Percentiles rank a stretch among this genome's conserved stretches.
Conservation (phyloP, 1,284 basidiomycete genomes). For the Pyrrhoderma lamaoense region DNA sequence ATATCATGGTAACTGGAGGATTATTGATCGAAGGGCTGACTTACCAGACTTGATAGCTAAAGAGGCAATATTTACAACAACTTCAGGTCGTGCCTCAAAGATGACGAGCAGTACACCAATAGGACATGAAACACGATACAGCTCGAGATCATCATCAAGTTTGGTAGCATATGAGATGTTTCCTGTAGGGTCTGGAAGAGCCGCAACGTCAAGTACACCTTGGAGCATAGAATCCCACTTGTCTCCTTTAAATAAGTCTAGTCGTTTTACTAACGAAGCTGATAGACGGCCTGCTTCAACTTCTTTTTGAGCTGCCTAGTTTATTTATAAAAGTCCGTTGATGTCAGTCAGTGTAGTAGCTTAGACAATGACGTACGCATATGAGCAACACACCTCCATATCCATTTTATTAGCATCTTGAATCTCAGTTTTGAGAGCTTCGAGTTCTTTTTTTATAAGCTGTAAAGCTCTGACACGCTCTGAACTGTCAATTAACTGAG, state of each 20-base stretch:
- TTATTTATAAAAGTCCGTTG: not conserved
- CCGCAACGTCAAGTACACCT: constrained; percentile 83
- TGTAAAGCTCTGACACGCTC: constrained; percentile 69
- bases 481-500: constrained; percentile 65
- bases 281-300: constrained; percentile 83
- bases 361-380: not conserved
- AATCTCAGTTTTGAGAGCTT: constrained; percentile 57
- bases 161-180: constrained; percentile 82
- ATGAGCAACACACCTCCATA: constrained; percentile 49
- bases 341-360: not conserved
- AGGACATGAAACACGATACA: constrained; percentile 93
- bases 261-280: constrained; percentile 70
- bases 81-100: constrained; percentile 96
- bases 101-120: constrained; percentile 96
- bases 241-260: constrained; percentile 79
- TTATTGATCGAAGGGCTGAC: constrained; percentile 20
- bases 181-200: constrained; percentile 83
- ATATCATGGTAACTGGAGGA: not conserved
- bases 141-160: constrained; percentile 80
- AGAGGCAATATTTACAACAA: constrained; percentile 95
- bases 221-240: constrained; percentile 95
- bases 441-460: constrained; percentile 62
- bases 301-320: constrained; percentile 67
- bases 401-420: constrained; percentile 77
- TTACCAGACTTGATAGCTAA: constrained; percentile 94